Evolutionary conservation across 495 filamentous ascomycete species (phyloP), one percentile per base, ranked within the genome.

Genomic region (Tuber aestivum): DNA sequence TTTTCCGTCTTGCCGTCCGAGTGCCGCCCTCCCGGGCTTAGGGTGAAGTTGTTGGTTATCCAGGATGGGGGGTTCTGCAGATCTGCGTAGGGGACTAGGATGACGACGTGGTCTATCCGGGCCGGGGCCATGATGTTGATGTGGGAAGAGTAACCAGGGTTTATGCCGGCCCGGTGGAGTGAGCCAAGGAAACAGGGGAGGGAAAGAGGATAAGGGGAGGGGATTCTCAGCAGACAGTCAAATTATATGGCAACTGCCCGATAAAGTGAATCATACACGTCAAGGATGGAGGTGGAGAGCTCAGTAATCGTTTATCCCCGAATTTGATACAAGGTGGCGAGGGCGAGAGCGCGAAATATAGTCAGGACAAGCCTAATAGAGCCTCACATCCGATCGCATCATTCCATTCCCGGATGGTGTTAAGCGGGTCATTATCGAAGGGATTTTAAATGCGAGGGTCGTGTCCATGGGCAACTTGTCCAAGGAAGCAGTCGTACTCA

Each of bases 91-190:
- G 88, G 85, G 48, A 90, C 76, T 38, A 89, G 85, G 77, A 90
- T 81, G 78, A 90, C 86, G 70, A 90, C 85, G 80, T 90, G 89
- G 84, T 90, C 88, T 73, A 90, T 84, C 14, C 81, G 80, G 16
- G 81, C 72, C 6, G 76, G 75, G 9, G 80, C 71, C 80, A 80
- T 80, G 23, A 21, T 37, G 41, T 75, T 76, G 35, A 44, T 41
- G 7, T 56, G 69, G 21, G 41, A 16, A 16, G 37, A 72, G 56
- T 6, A 20, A 35, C 6, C 14, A 32, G 27, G 56, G 14, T 8
- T 8, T 14, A 14, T 35, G 5, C 27, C 18, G 35, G 27, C 56
- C 27, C 27, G 56, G 56, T 35, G 38, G 38, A n/a, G 14, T 35
- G 56, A 8, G 56, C 5, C 12, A 8, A 2, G 4, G 50, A 0